phyloP scores from a whole-genome alignment of 495 filamentous ascomycete species.

The Aspergillus egyptiacus region DNA sequence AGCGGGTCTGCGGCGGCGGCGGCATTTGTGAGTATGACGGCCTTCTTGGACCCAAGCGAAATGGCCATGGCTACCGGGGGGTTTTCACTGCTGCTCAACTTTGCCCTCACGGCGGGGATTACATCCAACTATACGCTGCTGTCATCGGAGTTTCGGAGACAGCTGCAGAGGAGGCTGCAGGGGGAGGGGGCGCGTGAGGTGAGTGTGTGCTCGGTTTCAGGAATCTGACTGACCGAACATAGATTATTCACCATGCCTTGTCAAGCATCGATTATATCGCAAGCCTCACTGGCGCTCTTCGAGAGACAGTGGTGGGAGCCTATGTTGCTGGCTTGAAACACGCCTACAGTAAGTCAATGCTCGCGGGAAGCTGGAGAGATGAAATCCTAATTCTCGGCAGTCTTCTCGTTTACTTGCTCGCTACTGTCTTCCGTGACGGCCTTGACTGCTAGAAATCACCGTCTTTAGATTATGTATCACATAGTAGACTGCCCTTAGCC shows the following conservation, averaged over 20 bases:
- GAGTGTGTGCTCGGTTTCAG: background rate
- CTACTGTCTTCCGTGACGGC: slow-evolving; percentile 25
- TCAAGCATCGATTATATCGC: slow-evolving; percentile 35
- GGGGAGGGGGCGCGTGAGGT: slow-evolving; percentile 27
- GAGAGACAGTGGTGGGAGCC: slow-evolving; percentile 30
- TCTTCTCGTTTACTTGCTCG: slow-evolving; percentile 28
- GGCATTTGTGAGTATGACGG: slow-evolving; percentile 52
- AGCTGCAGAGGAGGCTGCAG: slow-evolving; percentile 25
- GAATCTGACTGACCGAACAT: background rate
- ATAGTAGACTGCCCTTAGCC: too few species aligned
- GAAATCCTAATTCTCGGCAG: slow-evolving; percentile 14
- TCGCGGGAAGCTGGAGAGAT: background rate
- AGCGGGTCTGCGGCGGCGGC: slow-evolving; percentile 48
- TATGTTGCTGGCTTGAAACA: slow-evolving; percentile 33
- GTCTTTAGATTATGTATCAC: slow-evolving; percentile 15
- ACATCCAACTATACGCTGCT: slow-evolving; percentile 43
- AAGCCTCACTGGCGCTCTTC: slow-evolving; percentile 23
- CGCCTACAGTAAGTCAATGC: slow-evolving; percentile 29
- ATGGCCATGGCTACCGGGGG: slow-evolving; percentile 51
- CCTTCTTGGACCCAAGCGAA: slow-evolving; percentile 44
- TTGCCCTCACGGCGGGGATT: slow-evolving; percentile 49
- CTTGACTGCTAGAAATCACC: slow-evolving; percentile 27
- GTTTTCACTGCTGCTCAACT: slow-evolving; percentile 45
- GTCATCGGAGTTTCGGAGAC: slow-evolving; percentile 27
- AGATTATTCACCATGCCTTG: slow-evolving; percentile 35